A percentile compares a stretch with the other conserved stretches of the same genome.
phyloP scores from a whole-genome alignment of 2,329 filamentous ascomycete species.

The Claviceps fusiformis region DNA sequence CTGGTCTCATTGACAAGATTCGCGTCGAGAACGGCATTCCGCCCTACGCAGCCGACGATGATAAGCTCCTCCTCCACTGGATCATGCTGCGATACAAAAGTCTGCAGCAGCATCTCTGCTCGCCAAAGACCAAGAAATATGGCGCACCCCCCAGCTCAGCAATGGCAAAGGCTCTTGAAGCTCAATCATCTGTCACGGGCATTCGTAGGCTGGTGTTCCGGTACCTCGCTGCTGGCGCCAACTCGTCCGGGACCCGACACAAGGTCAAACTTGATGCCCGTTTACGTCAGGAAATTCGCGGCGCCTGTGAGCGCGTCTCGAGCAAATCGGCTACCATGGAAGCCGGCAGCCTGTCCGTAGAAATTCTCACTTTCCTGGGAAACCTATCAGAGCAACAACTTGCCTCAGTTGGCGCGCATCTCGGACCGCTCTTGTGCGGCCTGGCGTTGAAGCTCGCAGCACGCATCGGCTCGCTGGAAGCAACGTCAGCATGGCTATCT shows the following conservation, averaged over 20 bases:
- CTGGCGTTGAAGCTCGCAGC: conserved; percentile 19
- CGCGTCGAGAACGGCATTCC: conserved; percentile 19
- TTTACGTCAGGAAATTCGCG: conserved; percentile 12
- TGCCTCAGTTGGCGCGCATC: conserved; percentile 9
- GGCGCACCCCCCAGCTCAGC: conserved; percentile 5
- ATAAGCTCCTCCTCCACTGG: conserved; percentile 23
- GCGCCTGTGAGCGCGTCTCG: conserved; percentile 12
- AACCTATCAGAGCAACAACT: conserved; percentile 23
- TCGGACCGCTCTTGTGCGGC: conserved; percentile 17
- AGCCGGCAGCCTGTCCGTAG: conserved; percentile 2
- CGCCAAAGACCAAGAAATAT: not conserved
- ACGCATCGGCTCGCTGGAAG: conserved; percentile 11
- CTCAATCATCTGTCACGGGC: conserved; percentile 13
- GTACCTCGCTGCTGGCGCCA: conserved; percentile 12
- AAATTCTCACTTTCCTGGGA: conserved; percentile 25
- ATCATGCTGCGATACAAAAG: conserved; percentile 16
- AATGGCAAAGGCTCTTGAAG: conserved; percentile 10
- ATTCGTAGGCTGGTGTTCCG: conserved; percentile 20
- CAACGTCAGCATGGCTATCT: conserved; percentile 13
- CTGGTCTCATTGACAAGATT: conserved; percentile 9
- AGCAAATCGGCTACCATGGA: not conserved
- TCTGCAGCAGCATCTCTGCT: conserved; percentile 1
- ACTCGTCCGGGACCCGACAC: conserved; percentile 9
- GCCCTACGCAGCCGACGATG: conserved; percentile 13
- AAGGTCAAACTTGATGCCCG: not conserved